phyloP scores from a whole-genome alignment of 805 yeast genomes.

The Barnettozyma populi region DNA sequence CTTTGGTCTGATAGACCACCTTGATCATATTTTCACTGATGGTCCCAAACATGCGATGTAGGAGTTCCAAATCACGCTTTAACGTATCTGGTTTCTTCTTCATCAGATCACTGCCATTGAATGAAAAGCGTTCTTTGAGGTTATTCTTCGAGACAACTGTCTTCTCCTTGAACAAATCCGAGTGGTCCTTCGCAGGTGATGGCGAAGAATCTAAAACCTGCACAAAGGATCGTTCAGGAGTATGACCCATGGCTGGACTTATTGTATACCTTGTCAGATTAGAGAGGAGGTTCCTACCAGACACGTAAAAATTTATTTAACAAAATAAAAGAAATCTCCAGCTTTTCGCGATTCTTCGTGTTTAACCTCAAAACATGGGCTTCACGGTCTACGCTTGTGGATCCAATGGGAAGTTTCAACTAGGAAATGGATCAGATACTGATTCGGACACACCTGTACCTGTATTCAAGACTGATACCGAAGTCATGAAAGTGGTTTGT shows the following conservation, averaged over 20 bases:
- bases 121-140: conserved; percentile 40
- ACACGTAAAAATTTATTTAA: background rate
- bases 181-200: conserved; percentile 30
- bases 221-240: conserved; percentile 25
- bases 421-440: conserved; percentile 52
- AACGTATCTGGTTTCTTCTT: conserved; percentile 9
- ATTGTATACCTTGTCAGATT: background rate
- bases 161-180: conserved; percentile 16
- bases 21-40: conserved; percentile 30
- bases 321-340: background rate
- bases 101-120: conserved; percentile 26
- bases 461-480: conserved; percentile 8
- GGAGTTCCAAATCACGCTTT: conserved; percentile 21
- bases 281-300: background rate
- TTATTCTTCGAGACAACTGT: conserved; percentile 6
- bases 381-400: conserved; percentile 55
- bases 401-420: conserved; percentile 76
- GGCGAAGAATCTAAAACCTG: conserved; percentile 38
- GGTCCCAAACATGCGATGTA: conserved; percentile 27
- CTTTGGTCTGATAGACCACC: conserved; percentile 35
- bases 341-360: background rate
- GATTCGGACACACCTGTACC: conserved; percentile 37
- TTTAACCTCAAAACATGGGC: background rate
- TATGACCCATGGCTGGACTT: background rate
- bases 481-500: conserved; percentile 47